Evolutionary conservation across 192 early-diverging fungal genomes (phyloP), one percentile per base, ranked within the genome.

Genomic region (Phlyctochytrium arcticum): DNA sequence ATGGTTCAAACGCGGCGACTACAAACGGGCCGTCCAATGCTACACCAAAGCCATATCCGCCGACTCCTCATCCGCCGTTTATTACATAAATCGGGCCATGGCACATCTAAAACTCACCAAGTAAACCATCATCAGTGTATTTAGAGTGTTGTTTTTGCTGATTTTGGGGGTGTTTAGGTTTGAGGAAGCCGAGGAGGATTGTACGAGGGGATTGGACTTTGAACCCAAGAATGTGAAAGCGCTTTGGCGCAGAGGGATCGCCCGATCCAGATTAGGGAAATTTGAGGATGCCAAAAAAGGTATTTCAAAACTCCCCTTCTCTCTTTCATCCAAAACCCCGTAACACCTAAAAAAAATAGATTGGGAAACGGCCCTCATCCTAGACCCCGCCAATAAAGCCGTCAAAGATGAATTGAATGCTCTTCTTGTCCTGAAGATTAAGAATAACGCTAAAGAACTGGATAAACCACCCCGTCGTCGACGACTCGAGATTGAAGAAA

Each of bases 161-260:
- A n/a, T 24, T 26, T 29, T 2, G n/a, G 3, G 12, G 59, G 15
- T 61, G 55, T 35, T 57, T 65, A 88, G 87, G 30, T 89, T 68
- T 49, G 48, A 55, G 3, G 74, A 86, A 8, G 90, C 88, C 10
- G 87, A 89, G 68, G 55, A 37, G 12, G 91, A 93, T 64, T 89
- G 88, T 57, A 80, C 84, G 8, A 42, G 36, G 12, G 84, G 82
- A 9, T 50, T 92, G 34, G 55, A 34, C 9, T 39, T 89, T 8
- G 86, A 92, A 37, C 70, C 76, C 32, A 82, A 88, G 32, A 85
- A 89, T 71, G 80, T 90, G 32, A 93, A 93, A 55, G 91, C 91
- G 3, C 68, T 88, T 21, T 91, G 86, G 86, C 70, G 91, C 48
- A 73, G 90, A 9, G 90, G 89, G 1, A 82, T 88, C 35, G 86